Conservation (phyloP, 805 yeast genomes). For the Sugiyamaella lignohabitans region DNA sequence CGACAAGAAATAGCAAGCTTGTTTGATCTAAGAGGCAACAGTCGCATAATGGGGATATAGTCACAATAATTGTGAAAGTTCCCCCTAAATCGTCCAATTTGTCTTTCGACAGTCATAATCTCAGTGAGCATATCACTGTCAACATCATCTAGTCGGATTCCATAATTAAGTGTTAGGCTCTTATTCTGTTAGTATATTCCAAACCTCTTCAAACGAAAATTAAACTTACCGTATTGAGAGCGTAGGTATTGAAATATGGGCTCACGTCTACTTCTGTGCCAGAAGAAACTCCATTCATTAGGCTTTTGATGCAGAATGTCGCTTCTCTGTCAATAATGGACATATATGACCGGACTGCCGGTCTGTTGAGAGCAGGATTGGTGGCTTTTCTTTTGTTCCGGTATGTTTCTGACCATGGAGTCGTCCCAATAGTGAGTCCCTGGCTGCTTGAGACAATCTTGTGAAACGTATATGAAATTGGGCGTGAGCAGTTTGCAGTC, state of each 20-base stretch:
- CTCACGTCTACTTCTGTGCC: slow-evolving; percentile 29
- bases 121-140: slow-evolving; percentile 27
- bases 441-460: slow-evolving; percentile 43
- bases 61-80: slow-evolving; percentile 36
- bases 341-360: slow-evolving; percentile 33
- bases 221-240: slow-evolving; percentile 33
- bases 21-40: slow-evolving; percentile 27
- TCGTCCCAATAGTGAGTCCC: slow-evolving; percentile 40
- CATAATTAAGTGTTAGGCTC: slow-evolving; percentile 36
- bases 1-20: slow-evolving; percentile 26
- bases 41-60: slow-evolving; percentile 33
- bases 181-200: slow-evolving; percentile 1
- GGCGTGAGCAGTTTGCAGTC: slow-evolving; percentile 58
- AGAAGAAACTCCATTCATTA: slow-evolving; percentile 16
- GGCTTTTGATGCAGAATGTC: slow-evolving; percentile 29
- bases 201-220: slow-evolving; percentile 52
- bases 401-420: slow-evolving; percentile 39
- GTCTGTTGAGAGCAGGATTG: slow-evolving; percentile 36
- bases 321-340: slow-evolving; percentile 34
- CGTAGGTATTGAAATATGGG: slow-evolving; percentile 33
- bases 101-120: slow-evolving; percentile 29
- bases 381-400: slow-evolving; percentile 35
- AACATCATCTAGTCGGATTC: slow-evolving; percentile 33
- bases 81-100: slow-evolving; percentile 32
- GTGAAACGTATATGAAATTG: slow-evolving; percentile 62